phyloP scores from a whole-genome alignment of 192 early-diverging fungal species.

The Dissophora globulifera region DNA sequence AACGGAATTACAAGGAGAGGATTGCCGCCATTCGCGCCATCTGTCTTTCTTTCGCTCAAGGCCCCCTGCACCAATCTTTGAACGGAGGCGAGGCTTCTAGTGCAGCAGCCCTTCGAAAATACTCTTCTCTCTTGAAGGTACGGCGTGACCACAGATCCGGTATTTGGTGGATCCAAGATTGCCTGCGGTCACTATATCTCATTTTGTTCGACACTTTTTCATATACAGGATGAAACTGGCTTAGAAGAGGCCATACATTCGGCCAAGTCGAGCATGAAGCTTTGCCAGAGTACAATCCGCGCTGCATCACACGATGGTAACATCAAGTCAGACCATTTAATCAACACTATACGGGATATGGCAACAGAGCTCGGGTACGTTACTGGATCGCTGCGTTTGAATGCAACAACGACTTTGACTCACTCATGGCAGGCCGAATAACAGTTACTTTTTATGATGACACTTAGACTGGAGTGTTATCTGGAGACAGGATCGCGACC shows the following conservation, averaged over 20 bases:
- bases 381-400: neutral
- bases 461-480: constrained; percentile 43
- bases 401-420: too few relatives aligned
- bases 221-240: constrained; percentile 30
- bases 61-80: constrained; percentile 46
- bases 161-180: too few relatives aligned
- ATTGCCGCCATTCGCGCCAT: constrained; percentile 49
- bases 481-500: constrained; percentile 31
- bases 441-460: neutral
- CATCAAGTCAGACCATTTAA: constrained; percentile 42
- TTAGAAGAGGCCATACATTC: constrained; percentile 32
- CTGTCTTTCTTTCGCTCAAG: constrained; percentile 49
- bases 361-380: constrained; percentile 39
- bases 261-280: constrained; percentile 44
- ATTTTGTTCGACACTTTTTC: too few relatives aligned
- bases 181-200: too few relatives aligned
- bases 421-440: too few relatives aligned
- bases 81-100: constrained; percentile 34
- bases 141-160: too few relatives aligned
- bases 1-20: constrained; percentile 48
- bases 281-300: constrained; percentile 41
- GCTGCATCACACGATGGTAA: constrained; percentile 48
- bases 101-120: constrained; percentile 27
- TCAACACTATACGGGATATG: constrained; percentile 45
- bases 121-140: constrained; percentile 43